These are phyloP conservation scores for Pycnococcus provasolii DNA, from an alignment of 139 green algal species.

Conservation along the genomic window DNA sequence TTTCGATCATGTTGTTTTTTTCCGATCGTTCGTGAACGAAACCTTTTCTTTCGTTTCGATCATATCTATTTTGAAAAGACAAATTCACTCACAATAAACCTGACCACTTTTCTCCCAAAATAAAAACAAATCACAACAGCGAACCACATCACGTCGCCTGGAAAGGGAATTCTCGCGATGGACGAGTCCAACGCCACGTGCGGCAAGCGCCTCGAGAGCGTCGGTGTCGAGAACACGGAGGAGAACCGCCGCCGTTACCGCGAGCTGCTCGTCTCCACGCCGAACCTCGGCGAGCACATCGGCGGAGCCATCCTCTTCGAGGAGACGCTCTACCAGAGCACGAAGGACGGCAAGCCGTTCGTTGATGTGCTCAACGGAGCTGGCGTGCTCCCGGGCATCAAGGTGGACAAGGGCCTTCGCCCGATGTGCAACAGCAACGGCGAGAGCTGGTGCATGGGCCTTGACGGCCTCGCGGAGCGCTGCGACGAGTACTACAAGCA, in stretches of 20 bases:
- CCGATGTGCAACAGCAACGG: slow-evolving; percentile 82
- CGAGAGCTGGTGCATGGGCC: slow-evolving; percentile 81
- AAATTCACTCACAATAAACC: no score
- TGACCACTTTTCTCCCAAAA: no score
- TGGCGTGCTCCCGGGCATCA: slow-evolving; percentile 74
- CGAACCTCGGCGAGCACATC: slow-evolving; percentile 88
- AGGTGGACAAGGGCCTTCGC: slow-evolving; percentile 85
- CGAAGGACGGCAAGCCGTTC: slow-evolving; percentile 65
- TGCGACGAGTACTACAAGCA: slow-evolving; percentile 35
- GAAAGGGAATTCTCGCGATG: slow-evolving; percentile 90
- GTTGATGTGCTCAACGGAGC: slow-evolving; percentile 72
- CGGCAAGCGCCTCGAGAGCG: slow-evolving; percentile 87
- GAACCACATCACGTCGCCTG: slow-evolving; percentile 27
- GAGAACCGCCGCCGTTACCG: slow-evolving; percentile 93
- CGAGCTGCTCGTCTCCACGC: slow-evolving; percentile 83
- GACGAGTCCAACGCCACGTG: slow-evolving; percentile 99
- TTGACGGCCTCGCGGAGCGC: slow-evolving; percentile 38
- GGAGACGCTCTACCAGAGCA: slow-evolving; percentile 97
- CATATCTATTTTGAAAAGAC: no score
- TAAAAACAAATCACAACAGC: no score
- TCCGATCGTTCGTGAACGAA: no score
- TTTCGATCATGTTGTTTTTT: no score
- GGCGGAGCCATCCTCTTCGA: slow-evolving; percentile 91
- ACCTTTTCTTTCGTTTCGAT: no score
- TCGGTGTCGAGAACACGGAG: slow-evolving; percentile 98